Conservation (phyloP, 2,329 filamentous ascomycete species). For the Daldinia sp. region DNA sequence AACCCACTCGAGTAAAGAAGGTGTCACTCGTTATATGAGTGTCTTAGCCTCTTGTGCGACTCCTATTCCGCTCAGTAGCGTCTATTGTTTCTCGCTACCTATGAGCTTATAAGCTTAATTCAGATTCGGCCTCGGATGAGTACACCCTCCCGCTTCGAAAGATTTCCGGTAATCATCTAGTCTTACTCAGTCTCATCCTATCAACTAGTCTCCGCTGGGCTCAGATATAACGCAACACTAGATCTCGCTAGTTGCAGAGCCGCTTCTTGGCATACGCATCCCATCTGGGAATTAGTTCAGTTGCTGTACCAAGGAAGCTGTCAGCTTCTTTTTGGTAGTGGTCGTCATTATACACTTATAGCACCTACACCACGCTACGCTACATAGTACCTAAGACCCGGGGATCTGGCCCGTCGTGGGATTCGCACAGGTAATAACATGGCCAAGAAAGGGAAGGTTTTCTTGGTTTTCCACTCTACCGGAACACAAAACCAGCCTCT, state of each 20-base stretch:
- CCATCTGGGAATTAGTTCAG: slow-evolving; percentile 5
- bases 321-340: slow-evolving; percentile 11
- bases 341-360: slow-evolving; percentile 8
- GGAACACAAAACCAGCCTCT: slow-evolving; percentile 10
- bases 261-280: slow-evolving; percentile 36
- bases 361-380: too few relatives aligned
- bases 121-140: neutral
- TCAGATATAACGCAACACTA: slow-evolving; percentile 34
- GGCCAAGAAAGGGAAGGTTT: neutral
- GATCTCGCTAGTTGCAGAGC: slow-evolving; percentile 35
- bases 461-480: slow-evolving; percentile 14
- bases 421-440: neutral
- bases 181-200: neutral
- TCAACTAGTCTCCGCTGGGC: slow-evolving; percentile 6
- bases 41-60: slow-evolving; percentile 7
- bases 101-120: neutral
- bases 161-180: neutral
- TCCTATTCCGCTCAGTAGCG: neutral
- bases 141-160: slow-evolving; percentile 3
- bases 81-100: neutral
- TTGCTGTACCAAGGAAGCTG: slow-evolving; percentile 14
- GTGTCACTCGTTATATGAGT: slow-evolving; percentile 21
- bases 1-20: neutral
- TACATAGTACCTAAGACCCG: neutral
- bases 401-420: slow-evolving; percentile 15